A percentile compares a stretch with the other conserved stretches of the same genome.
Conservation (phyloP, 2,329 filamentous ascomycete genomes). For the Botrytis fabae region DNA sequence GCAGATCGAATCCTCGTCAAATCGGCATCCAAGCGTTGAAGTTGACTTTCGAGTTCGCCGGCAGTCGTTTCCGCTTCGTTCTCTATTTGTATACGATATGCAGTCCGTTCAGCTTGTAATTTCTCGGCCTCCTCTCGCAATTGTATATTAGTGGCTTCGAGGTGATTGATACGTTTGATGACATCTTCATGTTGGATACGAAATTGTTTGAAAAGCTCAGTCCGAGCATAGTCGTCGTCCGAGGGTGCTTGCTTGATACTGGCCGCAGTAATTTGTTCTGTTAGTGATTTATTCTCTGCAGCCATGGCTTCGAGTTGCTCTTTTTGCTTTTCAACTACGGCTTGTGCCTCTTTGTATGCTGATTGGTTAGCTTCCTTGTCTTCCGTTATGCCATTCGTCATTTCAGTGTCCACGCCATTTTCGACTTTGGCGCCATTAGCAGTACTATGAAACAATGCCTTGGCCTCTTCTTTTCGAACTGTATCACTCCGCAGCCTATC, state of each 20-base stretch:
- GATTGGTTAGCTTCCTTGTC: slow-evolving; percentile 68
- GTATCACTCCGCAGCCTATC: slow-evolving; percentile 86
- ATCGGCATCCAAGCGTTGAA: slow-evolving; percentile 79
- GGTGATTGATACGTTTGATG: slow-evolving; percentile 85
- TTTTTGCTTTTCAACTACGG: slow-evolving; percentile 78
- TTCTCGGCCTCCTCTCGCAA: slow-evolving; percentile 83
- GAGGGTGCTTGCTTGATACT: slow-evolving; percentile 69
- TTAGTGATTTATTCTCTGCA: slow-evolving; percentile 70
- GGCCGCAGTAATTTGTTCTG: slow-evolving; percentile 76
- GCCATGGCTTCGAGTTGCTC: slow-evolving; percentile 81
- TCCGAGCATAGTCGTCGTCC: slow-evolving; percentile 92
- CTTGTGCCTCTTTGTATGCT: slow-evolving; percentile 74
- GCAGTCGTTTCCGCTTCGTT: slow-evolving; percentile 72
- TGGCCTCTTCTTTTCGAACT: slow-evolving; percentile 87
- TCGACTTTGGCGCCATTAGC: slow-evolving; percentile 45
- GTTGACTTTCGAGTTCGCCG: slow-evolving; percentile 77
- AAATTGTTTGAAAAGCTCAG: slow-evolving; percentile 89
- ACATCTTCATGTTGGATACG: slow-evolving; percentile 90
- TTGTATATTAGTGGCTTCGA: slow-evolving; percentile 85
- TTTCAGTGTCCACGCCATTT: slow-evolving; percentile 44
- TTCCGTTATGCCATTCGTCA: slow-evolving; percentile 54
- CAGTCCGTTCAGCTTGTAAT: slow-evolving; percentile 78
- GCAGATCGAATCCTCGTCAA: slow-evolving; percentile 80
- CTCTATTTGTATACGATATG: slow-evolving; percentile 78
- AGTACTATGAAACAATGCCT: slow-evolving; percentile 65